These are phyloP conservation scores for Ceratobasidium sp. DNA, from an alignment of 1,284 basidiomycete genomes.

Conservation along the genomic window DNA sequence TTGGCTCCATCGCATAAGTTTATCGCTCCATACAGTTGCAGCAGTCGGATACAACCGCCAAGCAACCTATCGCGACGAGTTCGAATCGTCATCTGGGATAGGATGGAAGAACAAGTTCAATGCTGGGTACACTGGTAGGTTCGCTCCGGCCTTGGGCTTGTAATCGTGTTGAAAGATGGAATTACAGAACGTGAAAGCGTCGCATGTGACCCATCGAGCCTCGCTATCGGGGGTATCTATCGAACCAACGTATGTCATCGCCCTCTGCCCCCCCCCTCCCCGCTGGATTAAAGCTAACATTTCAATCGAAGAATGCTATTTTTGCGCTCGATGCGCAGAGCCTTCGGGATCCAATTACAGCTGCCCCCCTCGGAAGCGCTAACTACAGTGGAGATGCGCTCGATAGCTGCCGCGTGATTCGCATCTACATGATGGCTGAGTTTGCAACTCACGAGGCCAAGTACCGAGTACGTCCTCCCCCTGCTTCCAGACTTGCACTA, in stretches of 20 bases:
- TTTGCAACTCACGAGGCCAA: conserved; percentile 7
- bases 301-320: background rate
- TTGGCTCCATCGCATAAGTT: background rate
- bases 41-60: background rate
- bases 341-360: conserved; percentile 9
- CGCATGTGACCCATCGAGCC: background rate
- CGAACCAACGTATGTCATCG: conserved; percentile 4
- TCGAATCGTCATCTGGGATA: background rate
- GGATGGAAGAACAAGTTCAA: conserved; percentile 6
- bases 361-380: conserved; percentile 17
- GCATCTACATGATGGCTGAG: conserved; percentile 31
- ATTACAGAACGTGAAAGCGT: background rate
- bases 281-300: background rate
- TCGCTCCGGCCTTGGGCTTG: background rate
- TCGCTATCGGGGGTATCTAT: conserved; percentile 6
- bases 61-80: background rate
- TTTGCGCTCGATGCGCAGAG: conserved; percentile 14
- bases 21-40: background rate
- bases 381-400: conserved; percentile 27
- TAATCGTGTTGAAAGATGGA: background rate
- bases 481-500: background rate
- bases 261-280: background rate
- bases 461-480: background rate
- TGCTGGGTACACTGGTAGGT: background rate
- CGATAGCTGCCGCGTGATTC: conserved; percentile 25